phyloP scores from a whole-genome alignment of 192 early-diverging fungal genomes.

The Coemansia pectinata region DNA sequence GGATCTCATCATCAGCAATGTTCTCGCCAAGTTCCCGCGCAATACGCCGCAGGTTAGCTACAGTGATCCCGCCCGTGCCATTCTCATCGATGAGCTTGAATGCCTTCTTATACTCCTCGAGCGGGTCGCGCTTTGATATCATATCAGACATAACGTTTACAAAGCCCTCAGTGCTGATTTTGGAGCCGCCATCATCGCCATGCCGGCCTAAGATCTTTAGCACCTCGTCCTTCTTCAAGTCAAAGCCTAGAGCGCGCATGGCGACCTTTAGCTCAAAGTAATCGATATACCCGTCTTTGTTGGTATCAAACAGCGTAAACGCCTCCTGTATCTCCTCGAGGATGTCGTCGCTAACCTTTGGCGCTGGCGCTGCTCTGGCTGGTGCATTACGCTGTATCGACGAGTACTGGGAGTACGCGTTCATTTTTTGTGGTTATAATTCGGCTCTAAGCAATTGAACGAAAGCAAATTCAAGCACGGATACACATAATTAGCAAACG shows the following conservation, averaged over 20 bases:
- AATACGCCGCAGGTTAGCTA: conserved; percentile 66
- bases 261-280: conserved; percentile 87
- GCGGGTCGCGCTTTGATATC: conserved; percentile 70
- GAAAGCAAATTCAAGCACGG: background rate
- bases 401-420: conserved; percentile 17
- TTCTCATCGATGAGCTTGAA: conserved; percentile 79
- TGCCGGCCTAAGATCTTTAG: conserved; percentile 66
- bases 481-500: background rate
- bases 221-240: conserved; percentile 80
- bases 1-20: conserved; percentile 77
- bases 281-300: conserved; percentile 70
- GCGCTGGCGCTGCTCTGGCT: conserved; percentile 14
- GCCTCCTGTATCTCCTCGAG: conserved; percentile 64
- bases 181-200: conserved; percentile 57
- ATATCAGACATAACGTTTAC: conserved; percentile 67
- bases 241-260: conserved; percentile 83
- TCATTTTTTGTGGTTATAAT: conserved; percentile 14
- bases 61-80: conserved; percentile 65
- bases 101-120: conserved; percentile 82
- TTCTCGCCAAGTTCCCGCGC: conserved; percentile 82
- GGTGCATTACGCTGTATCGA: conserved; percentile 10
- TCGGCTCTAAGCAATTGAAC: background rate
- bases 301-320: conserved; percentile 64
- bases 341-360: conserved; percentile 68
- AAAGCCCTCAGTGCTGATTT: conserved; percentile 72